Conservation (phyloP, 1,284 basidiomycete genomes). For the Bjerkandera adusta region DNA sequence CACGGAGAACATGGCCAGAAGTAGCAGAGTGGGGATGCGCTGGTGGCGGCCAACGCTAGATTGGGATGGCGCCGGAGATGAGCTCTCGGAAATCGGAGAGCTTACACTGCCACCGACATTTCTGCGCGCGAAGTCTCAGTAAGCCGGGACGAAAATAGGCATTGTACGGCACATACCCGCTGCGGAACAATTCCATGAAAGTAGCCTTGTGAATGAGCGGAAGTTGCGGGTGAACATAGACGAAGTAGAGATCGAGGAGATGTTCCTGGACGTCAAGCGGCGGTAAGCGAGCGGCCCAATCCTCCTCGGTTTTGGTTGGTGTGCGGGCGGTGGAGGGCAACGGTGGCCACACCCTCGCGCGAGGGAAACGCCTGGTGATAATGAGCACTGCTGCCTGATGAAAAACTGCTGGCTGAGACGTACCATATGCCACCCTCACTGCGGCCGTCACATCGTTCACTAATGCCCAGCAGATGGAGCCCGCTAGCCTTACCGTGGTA, state of each 20-base stretch:
- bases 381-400: slow-evolving; percentile 1
- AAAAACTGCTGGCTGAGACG: slow-evolving; percentile 24
- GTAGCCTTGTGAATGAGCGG: slow-evolving; percentile 71
- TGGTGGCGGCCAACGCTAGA: slow-evolving; percentile 40
- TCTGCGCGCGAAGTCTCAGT: not conserved
- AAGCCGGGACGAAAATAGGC: not conserved
- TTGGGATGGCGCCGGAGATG: slow-evolving; percentile 29
- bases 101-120: slow-evolving; percentile 15
- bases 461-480: slow-evolving; percentile 68
- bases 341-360: slow-evolving; percentile 80
- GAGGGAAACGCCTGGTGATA: slow-evolving; percentile 68
- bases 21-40: slow-evolving; percentile 62
- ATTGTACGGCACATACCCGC: slow-evolving; percentile 25
- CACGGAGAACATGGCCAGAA: slow-evolving; percentile 77
- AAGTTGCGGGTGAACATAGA: slow-evolving; percentile 72
- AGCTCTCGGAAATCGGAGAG: slow-evolving; percentile 32
- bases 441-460: slow-evolving; percentile 56
- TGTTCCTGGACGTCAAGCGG: slow-evolving; percentile 57
- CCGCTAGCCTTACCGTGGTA: slow-evolving; percentile 82
- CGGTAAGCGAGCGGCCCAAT: slow-evolving; percentile 47
- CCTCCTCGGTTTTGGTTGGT: slow-evolving; percentile 35
- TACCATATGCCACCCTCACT: slow-evolving; percentile 82
- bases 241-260: slow-evolving; percentile 74
- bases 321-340: slow-evolving; percentile 37
- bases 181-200: slow-evolving; percentile 62